A percentile compares a stretch with the other conserved stretches of the same genome.
These are phyloP conservation scores for Gilbertella persicaria DNA, from an alignment of 371 early-diverging fungal genomes.

Conservation along the genomic window DNA sequence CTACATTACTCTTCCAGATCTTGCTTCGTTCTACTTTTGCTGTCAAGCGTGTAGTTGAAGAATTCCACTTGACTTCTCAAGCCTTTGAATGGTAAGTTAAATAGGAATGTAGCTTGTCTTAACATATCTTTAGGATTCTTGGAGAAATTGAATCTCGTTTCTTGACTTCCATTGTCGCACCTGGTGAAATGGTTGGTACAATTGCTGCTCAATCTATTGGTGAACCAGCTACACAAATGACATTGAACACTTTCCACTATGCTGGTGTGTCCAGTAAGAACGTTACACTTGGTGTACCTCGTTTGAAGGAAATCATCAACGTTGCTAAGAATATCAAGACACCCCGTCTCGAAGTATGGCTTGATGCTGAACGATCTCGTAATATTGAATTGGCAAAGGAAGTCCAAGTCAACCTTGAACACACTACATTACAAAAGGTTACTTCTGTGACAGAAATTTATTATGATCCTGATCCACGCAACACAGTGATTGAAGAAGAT, in stretches of 20 bases:
- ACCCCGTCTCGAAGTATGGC: conserved; percentile 89
- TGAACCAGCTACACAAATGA: conserved; percentile 99
- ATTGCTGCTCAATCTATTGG: conserved; percentile 99
- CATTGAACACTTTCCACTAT: conserved; percentile 99
- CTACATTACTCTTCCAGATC: conserved; percentile 89
- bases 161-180: conserved; percentile 87
- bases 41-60: conserved; percentile 85
- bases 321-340: conserved; percentile 98
- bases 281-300: conserved; percentile 99
- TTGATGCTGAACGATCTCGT: conserved; percentile 75
- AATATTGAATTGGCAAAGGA: conserved; percentile 89
- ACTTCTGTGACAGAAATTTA: conserved; percentile 90
- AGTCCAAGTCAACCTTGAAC: conserved; percentile 91
- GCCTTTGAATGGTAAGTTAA: conserved; percentile 85
- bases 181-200: conserved; percentile 99
- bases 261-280: conserved; percentile 99
- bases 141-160: conserved; percentile 93
- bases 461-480: conserved; percentile 95
- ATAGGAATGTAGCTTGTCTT: neutral
- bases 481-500: conserved; percentile 92
- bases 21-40: conserved; percentile 85
- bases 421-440: conserved; percentile 88
- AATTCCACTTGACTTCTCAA: conserved; percentile 82
- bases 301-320: conserved; percentile 99
- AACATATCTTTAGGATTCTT: conserved; percentile 57